Base-by-base conservation (phyloP, 257 asterid genomes). In the Forsythia viridissima region DNA sequence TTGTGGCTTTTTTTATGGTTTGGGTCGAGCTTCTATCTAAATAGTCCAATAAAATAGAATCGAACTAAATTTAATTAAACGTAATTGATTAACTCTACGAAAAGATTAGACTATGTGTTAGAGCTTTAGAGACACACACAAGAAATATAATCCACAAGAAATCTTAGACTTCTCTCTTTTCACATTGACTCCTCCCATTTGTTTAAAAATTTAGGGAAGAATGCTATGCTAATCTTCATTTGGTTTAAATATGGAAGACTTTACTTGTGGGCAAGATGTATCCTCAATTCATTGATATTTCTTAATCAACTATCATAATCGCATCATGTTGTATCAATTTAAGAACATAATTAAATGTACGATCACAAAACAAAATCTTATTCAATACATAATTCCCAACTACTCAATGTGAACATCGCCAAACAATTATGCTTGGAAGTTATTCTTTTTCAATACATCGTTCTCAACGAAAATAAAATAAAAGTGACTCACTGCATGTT, bases 211-310 rank as follows among this genome's bases (percentile, higher is more conserved):
- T 6, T 30, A 63, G 70, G 11, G 70, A 63, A 63, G 40, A 63
- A 63, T 24, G 39, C 11, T 21, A 55, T 6, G 65, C 3, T 1
- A 63, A 39, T 63, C 70, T 30, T 63, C 20, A n/a, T 63, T 63
- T 24, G 39, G 39, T 30, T 20, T 21, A 30, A 8, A 63, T 63
- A 21, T 63, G 70, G 40, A 24, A 21, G 16, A 20, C 69, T 24
- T 61, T 21, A 61, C 70, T 63, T 63, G 70, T 63, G 70, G 70
- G 70, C 70, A 63, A 63, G 8, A 24, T 63, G n/a, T 63, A 11
- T 63, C 21, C 24, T 24, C 38, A 30, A 30, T 4, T 63, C 39
- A 3, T 57, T 20, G n/a, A 6, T 20, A 18, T 55, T 57, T 6
- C 66, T 48, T 55, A 18, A 43, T 7, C 4, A 4, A 21, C 36